Conservation (phyloP, 495 filamentous ascomycete genomes). For the Cetradonia linearis region DNA sequence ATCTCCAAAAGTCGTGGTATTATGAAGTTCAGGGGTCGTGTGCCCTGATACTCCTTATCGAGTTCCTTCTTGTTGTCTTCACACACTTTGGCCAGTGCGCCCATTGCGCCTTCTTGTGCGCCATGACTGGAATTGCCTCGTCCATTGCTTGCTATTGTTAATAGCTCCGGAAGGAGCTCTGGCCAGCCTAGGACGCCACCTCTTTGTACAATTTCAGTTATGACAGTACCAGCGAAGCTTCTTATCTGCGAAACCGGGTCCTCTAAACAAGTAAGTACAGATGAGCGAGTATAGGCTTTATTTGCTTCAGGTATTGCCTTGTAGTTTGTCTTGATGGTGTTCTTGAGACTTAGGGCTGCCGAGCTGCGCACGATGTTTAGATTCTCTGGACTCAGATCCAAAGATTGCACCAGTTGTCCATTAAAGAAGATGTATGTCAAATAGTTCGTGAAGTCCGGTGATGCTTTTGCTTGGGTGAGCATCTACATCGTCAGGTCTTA, state of each 20-base stretch:
- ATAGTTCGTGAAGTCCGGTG: constrained; percentile 94
- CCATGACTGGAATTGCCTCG: constrained; percentile 52
- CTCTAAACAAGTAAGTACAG: constrained; percentile 65
- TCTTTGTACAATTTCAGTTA: constrained; percentile 82
- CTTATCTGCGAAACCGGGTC: constrained; percentile 76
- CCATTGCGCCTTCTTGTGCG: constrained; percentile 88
- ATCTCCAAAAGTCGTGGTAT: constrained; percentile 87
- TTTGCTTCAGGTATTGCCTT: constrained; percentile 60
- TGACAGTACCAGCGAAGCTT: constrained; percentile 80
- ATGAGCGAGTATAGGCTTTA: constrained; percentile 64
- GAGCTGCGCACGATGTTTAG: constrained; percentile 70
- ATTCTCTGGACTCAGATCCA: constrained; percentile 46
- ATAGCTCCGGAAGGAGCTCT: constrained; percentile 70
- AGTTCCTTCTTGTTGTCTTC: constrained; percentile 86
- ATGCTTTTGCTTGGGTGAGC: constrained; percentile 82
- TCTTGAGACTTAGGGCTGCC: constrained; percentile 90
- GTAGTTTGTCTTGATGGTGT: constrained; percentile 65
- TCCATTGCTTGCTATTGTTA: constrained; percentile 65
- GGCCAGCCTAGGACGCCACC: constrained; percentile 88
- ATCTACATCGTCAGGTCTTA: constrained; percentile 50
- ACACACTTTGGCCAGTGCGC: constrained; percentile 85
- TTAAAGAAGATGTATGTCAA: constrained; percentile 82
- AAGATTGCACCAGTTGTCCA: constrained; percentile 44
- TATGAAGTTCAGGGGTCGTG: constrained; percentile 77
- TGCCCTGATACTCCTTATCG: constrained; percentile 74